phyloP scores from a whole-genome alignment of 2,329 filamentous ascomycete genomes.

The Penicillium crustosum region DNA sequence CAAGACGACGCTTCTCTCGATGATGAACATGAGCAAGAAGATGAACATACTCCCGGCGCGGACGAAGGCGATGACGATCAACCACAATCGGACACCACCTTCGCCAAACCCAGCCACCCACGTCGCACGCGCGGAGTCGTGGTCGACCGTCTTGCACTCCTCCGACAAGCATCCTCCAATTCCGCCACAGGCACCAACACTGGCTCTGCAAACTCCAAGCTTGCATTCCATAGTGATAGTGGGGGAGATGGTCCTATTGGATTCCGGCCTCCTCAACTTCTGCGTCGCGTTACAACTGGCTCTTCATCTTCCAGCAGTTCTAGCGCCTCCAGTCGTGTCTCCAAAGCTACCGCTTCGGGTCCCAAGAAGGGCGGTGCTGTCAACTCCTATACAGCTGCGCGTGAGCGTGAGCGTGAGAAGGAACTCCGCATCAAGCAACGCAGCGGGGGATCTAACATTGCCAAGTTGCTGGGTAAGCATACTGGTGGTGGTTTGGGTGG shows the following conservation, averaged over 20 bases:
- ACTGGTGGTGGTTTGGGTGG: conserved; percentile 40
- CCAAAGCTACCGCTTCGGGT: conserved; percentile 45
- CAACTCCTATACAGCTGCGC: conserved; percentile 56
- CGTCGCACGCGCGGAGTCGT: conserved; percentile 44
- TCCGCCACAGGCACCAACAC: conserved; percentile 32
- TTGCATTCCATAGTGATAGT: conserved; percentile 36
- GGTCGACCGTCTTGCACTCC: conserved; percentile 46
- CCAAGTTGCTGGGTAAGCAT: conserved; percentile 42
- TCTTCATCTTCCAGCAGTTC: conserved; percentile 30
- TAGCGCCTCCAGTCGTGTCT: conserved; percentile 24
- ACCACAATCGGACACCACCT: conserved; percentile 26
- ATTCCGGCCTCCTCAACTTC: conserved; percentile 34
- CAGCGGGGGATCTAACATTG: conserved; percentile 35
- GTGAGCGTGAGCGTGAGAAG: conserved; percentile 60
- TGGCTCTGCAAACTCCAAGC: conserved; percentile 26
- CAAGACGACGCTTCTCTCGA: conserved; percentile 54
- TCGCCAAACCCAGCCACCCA: conserved; percentile 35
- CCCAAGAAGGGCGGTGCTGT: conserved; percentile 61
- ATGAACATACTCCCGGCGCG: conserved; percentile 20
- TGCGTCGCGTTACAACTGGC: conserved; percentile 33
- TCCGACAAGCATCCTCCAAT: conserved; percentile 47
- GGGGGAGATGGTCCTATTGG: conserved; percentile 26
- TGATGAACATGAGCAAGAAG: conserved; percentile 32
- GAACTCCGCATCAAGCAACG: conserved; percentile 53
- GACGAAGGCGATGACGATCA: conserved; percentile 23